phyloP scores from a whole-genome alignment of 192 early-diverging fungal genomes.

The Coemansia sp. region DNA sequence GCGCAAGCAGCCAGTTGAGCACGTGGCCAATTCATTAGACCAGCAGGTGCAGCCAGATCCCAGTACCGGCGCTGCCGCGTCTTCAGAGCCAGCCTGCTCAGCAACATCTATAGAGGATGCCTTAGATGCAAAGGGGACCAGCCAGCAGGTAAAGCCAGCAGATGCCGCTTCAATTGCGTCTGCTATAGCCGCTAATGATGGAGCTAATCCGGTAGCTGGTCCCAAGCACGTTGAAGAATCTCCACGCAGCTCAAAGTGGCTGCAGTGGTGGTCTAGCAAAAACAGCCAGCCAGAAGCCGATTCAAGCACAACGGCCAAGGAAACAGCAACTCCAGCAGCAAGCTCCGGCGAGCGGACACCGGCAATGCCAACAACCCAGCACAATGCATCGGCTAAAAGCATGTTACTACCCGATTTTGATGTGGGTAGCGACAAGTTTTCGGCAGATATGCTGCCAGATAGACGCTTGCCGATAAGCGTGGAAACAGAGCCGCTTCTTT shows the following conservation, averaged over 20 bases:
- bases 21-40: slow-evolving; percentile 10
- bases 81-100: too few relatives aligned
- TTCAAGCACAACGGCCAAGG: neutral
- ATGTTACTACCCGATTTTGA: slow-evolving; percentile 34
- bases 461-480: neutral
- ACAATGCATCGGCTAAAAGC: slow-evolving; percentile 2
- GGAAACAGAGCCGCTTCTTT: neutral
- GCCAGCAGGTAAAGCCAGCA: too few relatives aligned
- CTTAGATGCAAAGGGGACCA: too few relatives aligned
- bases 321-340: neutral
- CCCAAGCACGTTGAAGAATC: too few relatives aligned
- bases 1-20: slow-evolving; percentile 3
- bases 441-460: neutral
- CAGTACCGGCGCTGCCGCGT: too few relatives aligned
- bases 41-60: neutral
- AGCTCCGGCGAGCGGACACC: too few relatives aligned
- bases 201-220: too few relatives aligned
- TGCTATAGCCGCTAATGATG: too few relatives aligned
- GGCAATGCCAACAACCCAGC: too few relatives aligned
- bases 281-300: neutral
- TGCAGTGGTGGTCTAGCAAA: slow-evolving; percentile 10
- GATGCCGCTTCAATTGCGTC: too few relatives aligned
- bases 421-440: slow-evolving; percentile 7
- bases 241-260: slow-evolving; percentile 6
- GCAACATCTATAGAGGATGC: too few relatives aligned